Conservation (phyloP, 169 alveolate species). For the Cryptosporidium baileyi region DNA sequence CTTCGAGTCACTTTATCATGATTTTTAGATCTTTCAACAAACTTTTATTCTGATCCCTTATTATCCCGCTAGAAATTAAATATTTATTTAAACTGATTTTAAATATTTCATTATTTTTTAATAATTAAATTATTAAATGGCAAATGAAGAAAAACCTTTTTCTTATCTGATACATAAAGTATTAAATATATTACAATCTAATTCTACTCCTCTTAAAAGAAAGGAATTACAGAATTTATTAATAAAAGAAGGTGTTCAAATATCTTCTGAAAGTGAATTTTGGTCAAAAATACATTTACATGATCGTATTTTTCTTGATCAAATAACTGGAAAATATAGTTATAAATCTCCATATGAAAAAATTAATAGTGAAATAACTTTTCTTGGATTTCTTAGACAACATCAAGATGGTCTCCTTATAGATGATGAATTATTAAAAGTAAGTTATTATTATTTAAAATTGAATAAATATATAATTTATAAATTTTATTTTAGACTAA, state of each 20-base stretch:
- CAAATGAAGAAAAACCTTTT: conserved; percentile 53
- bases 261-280: conserved; percentile 34
- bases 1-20: neutral
- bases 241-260: conserved; percentile 37
- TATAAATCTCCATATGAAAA: conserved; percentile 66
- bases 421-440: conserved; percentile 59
- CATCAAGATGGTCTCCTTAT: conserved; percentile 44
- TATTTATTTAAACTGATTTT: neutral
- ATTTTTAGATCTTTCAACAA: too few species aligned
- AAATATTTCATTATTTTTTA: neutral
- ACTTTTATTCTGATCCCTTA: too few species aligned
- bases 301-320: conserved; percentile 21
- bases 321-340: conserved; percentile 17
- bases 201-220: neutral
- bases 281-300: conserved; percentile 50
- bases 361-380: conserved; percentile 30
- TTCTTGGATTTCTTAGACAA: conserved; percentile 38
- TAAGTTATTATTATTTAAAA: neutral
- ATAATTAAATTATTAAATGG: neutral
- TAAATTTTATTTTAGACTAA: conserved; percentile 5
- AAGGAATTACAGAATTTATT: conserved; percentile 3
- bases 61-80: too few species aligned
- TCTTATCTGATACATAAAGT: conserved; percentile 55
- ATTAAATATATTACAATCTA: conserved; percentile 2
- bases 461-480: neutral